These are phyloP conservation scores for Balakata baccata DNA, from an alignment of 345 rosid species.

Conservation along the genomic window DNA sequence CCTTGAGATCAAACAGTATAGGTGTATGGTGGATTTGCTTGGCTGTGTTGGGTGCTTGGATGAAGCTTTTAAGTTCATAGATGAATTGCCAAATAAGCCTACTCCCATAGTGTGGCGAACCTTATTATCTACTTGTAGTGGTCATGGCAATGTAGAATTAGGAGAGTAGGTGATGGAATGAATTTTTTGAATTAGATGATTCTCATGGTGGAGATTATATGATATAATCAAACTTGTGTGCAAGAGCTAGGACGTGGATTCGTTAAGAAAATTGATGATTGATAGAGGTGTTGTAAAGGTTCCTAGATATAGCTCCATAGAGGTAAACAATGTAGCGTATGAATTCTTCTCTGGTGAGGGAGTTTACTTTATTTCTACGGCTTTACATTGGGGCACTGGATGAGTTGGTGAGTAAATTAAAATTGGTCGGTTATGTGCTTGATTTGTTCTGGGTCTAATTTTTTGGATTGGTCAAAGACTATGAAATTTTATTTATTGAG, in stretches of 20 bases:
- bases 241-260: constrained; percentile 66
- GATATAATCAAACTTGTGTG: constrained; percentile 54
- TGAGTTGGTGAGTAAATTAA: constrained; percentile 24
- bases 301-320: constrained; percentile 29
- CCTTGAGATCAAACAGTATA: constrained; percentile 45
- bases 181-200: constrained; percentile 26
- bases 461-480: too few relatives aligned
- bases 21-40: constrained; percentile 53
- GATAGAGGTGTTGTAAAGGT: constrained; percentile 39
- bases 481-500: too few relatives aligned
- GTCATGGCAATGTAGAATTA: constrained; percentile 22
- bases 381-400: constrained; percentile 18
- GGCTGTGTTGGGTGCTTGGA: constrained; percentile 40
- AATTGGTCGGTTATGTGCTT: constrained; percentile 26
- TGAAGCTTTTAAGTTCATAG: constrained; percentile 36
- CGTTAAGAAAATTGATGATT: constrained; percentile 53
- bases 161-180: constrained; percentile 26
- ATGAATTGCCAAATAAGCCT: constrained; percentile 37
- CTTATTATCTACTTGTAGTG: constrained; percentile 34
- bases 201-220: constrained; percentile 40
- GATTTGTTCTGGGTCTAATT: constrained; percentile 7
- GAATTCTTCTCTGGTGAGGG: constrained; percentile 35
- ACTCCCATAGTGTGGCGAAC: constrained; percentile 39
- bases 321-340: constrained; percentile 21
- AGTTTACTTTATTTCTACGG: constrained; percentile 13